Percentiles rank a stretch among this genome's conserved stretches.
Conservation (phyloP, 2,329 filamentous ascomycete genomes). For the Malbranchea cinnamomea region DNA sequence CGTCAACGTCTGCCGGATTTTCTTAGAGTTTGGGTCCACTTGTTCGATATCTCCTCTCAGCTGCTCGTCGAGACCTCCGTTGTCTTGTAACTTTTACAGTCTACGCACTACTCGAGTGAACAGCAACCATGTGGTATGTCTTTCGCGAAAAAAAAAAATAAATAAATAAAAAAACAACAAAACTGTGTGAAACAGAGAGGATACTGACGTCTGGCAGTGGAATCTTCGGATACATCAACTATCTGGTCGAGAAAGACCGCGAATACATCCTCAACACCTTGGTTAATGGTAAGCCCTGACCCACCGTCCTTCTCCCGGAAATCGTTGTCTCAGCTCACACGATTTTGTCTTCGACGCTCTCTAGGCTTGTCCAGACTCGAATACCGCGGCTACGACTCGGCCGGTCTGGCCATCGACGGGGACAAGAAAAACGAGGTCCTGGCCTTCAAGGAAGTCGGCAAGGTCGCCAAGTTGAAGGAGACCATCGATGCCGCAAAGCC, state of each 20-base stretch:
- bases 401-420: slow-evolving; percentile 86
- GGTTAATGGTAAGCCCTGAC: slow-evolving; percentile 64
- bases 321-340: background rate
- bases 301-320: background rate
- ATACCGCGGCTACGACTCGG: slow-evolving; percentile 97
- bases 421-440: slow-evolving; percentile 98
- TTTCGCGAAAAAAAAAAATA: too few species aligned
- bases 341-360: slow-evolving; percentile 8
- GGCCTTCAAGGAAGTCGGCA: slow-evolving; percentile 98
- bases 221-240: slow-evolving; percentile 98
- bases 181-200: too few species aligned
- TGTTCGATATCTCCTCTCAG: too few species aligned
- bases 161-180: background rate
- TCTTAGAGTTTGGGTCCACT: too few species aligned
- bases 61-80: too few species aligned
- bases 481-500: slow-evolving; percentile 73
- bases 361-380: slow-evolving; percentile 85
- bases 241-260: slow-evolving; percentile 96
- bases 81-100: too few species aligned
- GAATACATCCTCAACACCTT: slow-evolving; percentile 92
- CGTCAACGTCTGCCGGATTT: too few species aligned
- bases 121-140: slow-evolving; percentile 10
- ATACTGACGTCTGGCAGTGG: too few species aligned
- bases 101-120: background rate
- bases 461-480: slow-evolving; percentile 91